Percentiles rank a stretch among this genome's conserved stretches.
Conservation (phyloP, 139 green algal species). For the Picocystis salinarum region DNA sequence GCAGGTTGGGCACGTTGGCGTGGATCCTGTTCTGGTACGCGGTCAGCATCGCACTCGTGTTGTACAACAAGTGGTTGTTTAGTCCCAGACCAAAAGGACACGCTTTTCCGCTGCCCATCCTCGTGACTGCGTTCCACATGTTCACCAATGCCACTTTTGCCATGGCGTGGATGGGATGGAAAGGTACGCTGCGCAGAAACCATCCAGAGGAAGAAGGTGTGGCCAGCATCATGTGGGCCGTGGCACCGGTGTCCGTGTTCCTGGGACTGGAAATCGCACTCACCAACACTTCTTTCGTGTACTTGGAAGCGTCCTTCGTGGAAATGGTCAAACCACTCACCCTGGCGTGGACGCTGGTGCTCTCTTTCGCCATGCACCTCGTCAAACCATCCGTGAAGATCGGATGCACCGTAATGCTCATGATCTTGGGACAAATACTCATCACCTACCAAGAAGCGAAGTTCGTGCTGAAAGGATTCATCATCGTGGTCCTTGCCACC, state of each 20-base stretch:
- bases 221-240: neutral
- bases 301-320: slow-evolving; percentile 7
- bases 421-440: neutral
- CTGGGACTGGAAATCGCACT: neutral
- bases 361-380: slow-evolving; percentile 2
- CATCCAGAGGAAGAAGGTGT: neutral
- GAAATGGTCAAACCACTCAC: slow-evolving; percentile 4
- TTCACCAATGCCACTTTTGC: neutral
- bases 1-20: too few relatives aligned
- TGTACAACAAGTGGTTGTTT: slow-evolving; percentile 8
- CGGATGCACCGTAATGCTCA: neutral
- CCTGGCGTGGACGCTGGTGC: slow-evolving; percentile 1
- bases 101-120: slow-evolving; percentile 3
- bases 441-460: slow-evolving; percentile 1
- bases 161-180: neutral
- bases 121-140: neutral
- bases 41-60: slow-evolving; percentile 3
- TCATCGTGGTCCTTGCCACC: slow-evolving; percentile 1
- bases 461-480: slow-evolving; percentile 2
- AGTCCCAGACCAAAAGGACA: neutral
- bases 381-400: neutral
- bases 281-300: neutral
- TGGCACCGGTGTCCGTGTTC: neutral
- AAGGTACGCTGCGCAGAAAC: neutral
- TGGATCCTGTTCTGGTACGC: too few relatives aligned